phyloP scores from a whole-genome alignment of 2,329 filamentous ascomycete species.

The Alternaria brassicae region DNA sequence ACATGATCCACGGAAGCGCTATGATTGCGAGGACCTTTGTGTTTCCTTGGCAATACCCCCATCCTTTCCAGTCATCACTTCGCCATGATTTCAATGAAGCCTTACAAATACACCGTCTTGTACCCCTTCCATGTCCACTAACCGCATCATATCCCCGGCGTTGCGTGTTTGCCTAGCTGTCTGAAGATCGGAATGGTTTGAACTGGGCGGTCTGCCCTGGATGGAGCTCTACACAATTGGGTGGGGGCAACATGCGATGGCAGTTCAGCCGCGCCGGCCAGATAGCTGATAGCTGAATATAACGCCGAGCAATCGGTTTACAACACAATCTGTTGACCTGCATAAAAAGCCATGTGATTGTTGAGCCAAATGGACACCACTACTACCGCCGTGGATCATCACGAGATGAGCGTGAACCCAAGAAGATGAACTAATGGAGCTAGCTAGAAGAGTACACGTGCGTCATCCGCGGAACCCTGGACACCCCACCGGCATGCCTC shows the following conservation, averaged over 20 bases:
- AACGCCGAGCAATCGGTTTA: conserved; percentile 30
- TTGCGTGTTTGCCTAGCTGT: conserved; percentile 43
- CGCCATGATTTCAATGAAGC: conserved; percentile 48
- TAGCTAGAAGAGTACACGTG: conserved; percentile 10
- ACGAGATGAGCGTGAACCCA: not conserved
- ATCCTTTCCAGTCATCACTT: conserved; percentile 33
- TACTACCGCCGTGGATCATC: not conserved
- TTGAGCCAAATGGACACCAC: not conserved
- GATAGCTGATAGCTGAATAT: conserved; percentile 38
- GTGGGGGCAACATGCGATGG: conserved; percentile 21
- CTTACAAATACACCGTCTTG: conserved; percentile 54
- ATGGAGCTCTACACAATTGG: conserved; percentile 22
- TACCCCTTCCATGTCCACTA: conserved; percentile 45
- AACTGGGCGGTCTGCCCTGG: conserved; percentile 28
- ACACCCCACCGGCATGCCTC: conserved; percentile 12
- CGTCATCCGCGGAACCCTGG: conserved; percentile 23
- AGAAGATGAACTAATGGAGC: not conserved
- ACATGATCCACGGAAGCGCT: conserved; percentile 33
- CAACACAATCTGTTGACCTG: conserved; percentile 1
- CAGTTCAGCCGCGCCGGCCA: conserved; percentile 28
- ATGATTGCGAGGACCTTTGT: conserved; percentile 23
- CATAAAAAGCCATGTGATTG: not conserved
- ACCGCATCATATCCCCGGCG: conserved; percentile 54
- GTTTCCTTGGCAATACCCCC: conserved; percentile 35
- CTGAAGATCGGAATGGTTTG: conserved; percentile 32